Evolutionary conservation across 2,329 filamentous ascomycete species (phyloP).

Genomic region (Beauveria sp.): DNA sequence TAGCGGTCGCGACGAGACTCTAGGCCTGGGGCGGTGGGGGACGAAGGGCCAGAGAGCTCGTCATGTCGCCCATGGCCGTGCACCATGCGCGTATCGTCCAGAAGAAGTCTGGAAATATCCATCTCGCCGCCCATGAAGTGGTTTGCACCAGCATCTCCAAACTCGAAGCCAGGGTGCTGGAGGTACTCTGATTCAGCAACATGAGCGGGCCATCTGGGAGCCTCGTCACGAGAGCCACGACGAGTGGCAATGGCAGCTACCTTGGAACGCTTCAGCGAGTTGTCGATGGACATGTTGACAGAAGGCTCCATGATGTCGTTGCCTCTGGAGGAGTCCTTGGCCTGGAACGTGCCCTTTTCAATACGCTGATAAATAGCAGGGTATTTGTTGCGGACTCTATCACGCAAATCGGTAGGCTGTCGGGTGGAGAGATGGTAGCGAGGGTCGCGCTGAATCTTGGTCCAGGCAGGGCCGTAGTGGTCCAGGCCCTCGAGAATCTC

Average conservation of each 20-base stretch:
- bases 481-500: constrained; percentile 55
- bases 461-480: constrained; percentile 56
- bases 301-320: constrained; percentile 44
- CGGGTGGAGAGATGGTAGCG: constrained; percentile 50
- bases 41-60: constrained; percentile 21
- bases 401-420: constrained; percentile 56
- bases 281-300: constrained; percentile 41
- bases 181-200: constrained; percentile 24
- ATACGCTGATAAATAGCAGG: constrained; percentile 49
- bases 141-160: constrained; percentile 32
- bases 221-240: constrained; percentile 39
- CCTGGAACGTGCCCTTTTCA: constrained; percentile 45
- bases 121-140: constrained; percentile 46
- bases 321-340: constrained; percentile 32
- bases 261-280: constrained; percentile 33
- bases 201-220: constrained; percentile 35
- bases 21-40: constrained; percentile 14
- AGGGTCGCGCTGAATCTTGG: constrained; percentile 54
- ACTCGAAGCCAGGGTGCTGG: constrained; percentile 32
- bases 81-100: constrained; percentile 41
- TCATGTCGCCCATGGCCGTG: constrained; percentile 20
- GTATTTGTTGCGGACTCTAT: constrained; percentile 57
- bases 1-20: constrained; percentile 17
- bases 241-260: constrained; percentile 31
- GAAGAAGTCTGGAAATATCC: constrained; percentile 52